Conservation (phyloP, 345 rosid species). For the Moringa oleifera region DNA sequence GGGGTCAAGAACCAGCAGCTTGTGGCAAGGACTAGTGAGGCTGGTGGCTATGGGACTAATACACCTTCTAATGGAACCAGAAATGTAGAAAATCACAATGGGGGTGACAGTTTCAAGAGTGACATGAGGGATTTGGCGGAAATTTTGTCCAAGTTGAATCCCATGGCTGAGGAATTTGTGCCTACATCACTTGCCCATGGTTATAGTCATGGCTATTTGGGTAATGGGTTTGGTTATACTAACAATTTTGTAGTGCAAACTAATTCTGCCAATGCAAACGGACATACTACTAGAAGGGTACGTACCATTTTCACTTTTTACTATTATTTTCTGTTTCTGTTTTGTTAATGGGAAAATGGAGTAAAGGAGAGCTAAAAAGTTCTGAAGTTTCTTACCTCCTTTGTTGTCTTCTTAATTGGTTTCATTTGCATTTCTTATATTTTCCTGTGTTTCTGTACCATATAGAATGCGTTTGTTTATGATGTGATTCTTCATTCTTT, state of each 20-base stretch:
- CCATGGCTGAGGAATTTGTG: slow-evolving; percentile 93
- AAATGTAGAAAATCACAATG: slow-evolving; percentile 12
- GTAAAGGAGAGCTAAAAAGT: too few species aligned
- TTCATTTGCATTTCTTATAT: not conserved
- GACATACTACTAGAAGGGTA: slow-evolving; percentile 67
- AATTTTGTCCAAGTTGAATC: slow-evolving; percentile 82
- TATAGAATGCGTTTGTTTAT: not conserved
- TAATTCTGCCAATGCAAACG: slow-evolving; percentile 47
- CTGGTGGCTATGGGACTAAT: slow-evolving; percentile 28
- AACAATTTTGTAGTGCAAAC: slow-evolving; percentile 45
- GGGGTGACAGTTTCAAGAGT: slow-evolving; percentile 30
- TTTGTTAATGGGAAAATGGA: slow-evolving; percentile 6
- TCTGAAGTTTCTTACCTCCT: too few species aligned
- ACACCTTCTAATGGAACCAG: slow-evolving; percentile 25
- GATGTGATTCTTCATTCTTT: slow-evolving; percentile 3
- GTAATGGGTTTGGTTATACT: slow-evolving; percentile 54
- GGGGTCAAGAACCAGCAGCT: slow-evolving; percentile 14
- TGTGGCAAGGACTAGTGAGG: slow-evolving; percentile 22
- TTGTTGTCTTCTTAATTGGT: too few species aligned
- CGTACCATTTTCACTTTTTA: not conserved
- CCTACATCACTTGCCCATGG: slow-evolving; percentile 60
- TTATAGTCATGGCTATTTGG: slow-evolving; percentile 32
- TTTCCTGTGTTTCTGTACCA: not conserved
- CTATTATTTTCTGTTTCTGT: slow-evolving; percentile 7
- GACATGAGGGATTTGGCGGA: slow-evolving; percentile 81